Evolutionary conservation across 768 basidiomycete species (phyloP).

Genomic region (Macrolepiota fuliginosa): DNA sequence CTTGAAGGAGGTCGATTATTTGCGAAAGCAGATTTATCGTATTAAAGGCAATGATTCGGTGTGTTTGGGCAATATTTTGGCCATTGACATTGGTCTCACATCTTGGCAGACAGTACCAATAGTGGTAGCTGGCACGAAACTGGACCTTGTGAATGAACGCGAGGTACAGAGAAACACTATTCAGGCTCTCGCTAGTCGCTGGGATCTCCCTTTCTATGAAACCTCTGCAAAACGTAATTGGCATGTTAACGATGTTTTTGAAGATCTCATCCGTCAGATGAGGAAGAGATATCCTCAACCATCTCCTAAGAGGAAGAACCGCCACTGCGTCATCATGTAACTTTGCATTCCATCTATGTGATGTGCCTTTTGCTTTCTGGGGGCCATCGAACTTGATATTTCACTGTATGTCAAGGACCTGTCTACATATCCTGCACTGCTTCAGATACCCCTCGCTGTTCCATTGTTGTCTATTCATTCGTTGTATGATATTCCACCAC

Average conservation of each 20-base stretch:
- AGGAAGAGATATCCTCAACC: slow-evolving; percentile 58
- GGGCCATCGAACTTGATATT: not conserved
- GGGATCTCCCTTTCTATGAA: slow-evolving; percentile 80
- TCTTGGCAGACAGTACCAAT: slow-evolving; percentile 61
- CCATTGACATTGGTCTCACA: not conserved
- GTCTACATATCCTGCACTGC: slow-evolving; percentile 2
- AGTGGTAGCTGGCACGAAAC: slow-evolving; percentile 83
- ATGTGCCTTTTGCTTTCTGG: no score
- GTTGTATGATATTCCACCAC: not conserved
- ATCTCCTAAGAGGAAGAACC: slow-evolving; percentile 29
- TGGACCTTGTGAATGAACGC: slow-evolving; percentile 77
- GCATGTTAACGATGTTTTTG: slow-evolving; percentile 78
- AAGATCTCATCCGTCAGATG: slow-evolving; percentile 76
- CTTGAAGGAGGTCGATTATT: slow-evolving; percentile 73
- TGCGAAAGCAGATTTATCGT: slow-evolving; percentile 79
- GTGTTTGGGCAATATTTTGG: slow-evolving; percentile 7
- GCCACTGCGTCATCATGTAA: slow-evolving; percentile 43
- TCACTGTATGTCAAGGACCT: not conserved
- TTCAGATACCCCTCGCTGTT: slow-evolving; percentile 4
- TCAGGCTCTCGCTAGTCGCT: slow-evolving; percentile 58
- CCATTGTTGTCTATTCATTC: not conserved
- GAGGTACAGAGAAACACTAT: slow-evolving; percentile 69
- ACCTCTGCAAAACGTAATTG: slow-evolving; percentile 86
- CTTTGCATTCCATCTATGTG: not conserved
- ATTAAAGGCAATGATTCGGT: slow-evolving; percentile 73